Evolutionary conservation across 176 grass and related monocot genomes (phyloP), one percentile per base, ranked within the genome.

Genomic region (Aegilops tauschii): DNA sequence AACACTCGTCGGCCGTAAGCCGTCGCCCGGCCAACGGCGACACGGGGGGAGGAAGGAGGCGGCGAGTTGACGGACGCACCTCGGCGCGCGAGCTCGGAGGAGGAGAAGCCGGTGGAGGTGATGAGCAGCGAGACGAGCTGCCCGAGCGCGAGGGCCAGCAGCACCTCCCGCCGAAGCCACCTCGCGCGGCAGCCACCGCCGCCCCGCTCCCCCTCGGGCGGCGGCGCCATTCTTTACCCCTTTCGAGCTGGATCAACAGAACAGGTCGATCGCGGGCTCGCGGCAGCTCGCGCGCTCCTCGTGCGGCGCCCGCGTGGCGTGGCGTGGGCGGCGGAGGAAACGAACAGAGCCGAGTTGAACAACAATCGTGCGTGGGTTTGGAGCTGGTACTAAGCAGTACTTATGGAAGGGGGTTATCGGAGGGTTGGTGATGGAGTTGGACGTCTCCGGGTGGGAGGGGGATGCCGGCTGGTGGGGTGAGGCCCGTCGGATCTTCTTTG

Each of bases 51-150:
- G 23, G 17, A 12, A 9, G 10, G 61, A 12, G 2, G 36, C 12
- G 39, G 8, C 6, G 39, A 70, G n/a, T 45, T 18, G 5, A 18
- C 17, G 27, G 18, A 69, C 77, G 68, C 31, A 95, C 93, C 96
- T 95, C 88, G 82, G 30, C 93, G 77, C 35, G 93, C 90, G 84
- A 98, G 96, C 81, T 95, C 93, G 90, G 96, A 94, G 83, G 96
- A 98, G 49, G 93, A 90, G 90, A 98, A 98, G 37, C 92, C 93
- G 73, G 96, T 98, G 78, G 93, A 93, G 64, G 96, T 98, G 86
- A 98, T 94, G 87, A 98, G 91, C 9, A 98, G 90, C n/a, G 96
- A 98, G 29, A 92, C 91, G 76, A 98, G 89, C 87, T 98, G 96
- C 5, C 96, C 96, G 81, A 98, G 80, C 58, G 87, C 84, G n/a